A percentile compares a stretch with the other conserved stretches of the same genome.
phyloP scores from a whole-genome alignment of 306 rosid species.

The Delonix regia region DNA sequence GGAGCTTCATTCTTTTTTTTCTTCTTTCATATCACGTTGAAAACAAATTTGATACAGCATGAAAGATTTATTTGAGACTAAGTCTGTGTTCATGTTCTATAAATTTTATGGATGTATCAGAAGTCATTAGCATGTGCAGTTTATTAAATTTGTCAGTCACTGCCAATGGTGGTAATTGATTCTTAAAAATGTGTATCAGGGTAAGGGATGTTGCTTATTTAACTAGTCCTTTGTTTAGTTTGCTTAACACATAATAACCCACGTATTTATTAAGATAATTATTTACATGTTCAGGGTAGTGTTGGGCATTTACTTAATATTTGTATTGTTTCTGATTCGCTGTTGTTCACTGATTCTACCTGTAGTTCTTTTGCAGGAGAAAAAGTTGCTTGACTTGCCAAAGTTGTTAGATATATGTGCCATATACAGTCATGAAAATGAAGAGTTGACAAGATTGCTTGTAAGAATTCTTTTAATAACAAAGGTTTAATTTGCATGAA shows the following conservation, averaged over 20 bases:
- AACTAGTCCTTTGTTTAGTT: slow-evolving; percentile 5
- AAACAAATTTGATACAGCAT: background rate
- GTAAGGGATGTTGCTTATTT: background rate
- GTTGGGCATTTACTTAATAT: slow-evolving; percentile 17
- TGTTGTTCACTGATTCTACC: slow-evolving; percentile 65
- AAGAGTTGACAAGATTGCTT: slow-evolving; percentile 76
- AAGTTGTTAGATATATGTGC: slow-evolving; percentile 94
- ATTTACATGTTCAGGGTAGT: slow-evolving; percentile 4
- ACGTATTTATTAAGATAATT: background rate
- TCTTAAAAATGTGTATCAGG: background rate
- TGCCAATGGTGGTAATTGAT: slow-evolving; percentile 30
- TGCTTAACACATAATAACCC: slow-evolving; percentile 17
- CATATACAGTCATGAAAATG: slow-evolving; percentile 81
- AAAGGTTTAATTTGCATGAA: background rate
- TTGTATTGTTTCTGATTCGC: slow-evolving; percentile 27
- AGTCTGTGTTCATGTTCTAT: background rate
- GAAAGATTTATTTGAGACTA: background rate
- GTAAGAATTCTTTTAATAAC: slow-evolving; percentile 49
- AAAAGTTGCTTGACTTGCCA: slow-evolving; percentile 86
- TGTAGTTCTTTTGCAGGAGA: slow-evolving; percentile 98
- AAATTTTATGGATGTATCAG: background rate
- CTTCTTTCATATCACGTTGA: slow-evolving; percentile 21
- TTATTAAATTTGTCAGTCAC: slow-evolving; percentile 20
- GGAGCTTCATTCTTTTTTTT: background rate
- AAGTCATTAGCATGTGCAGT: background rate